Evolutionary conservation across 768 basidiomycete genomes (phyloP), one percentile per base, ranked within the genome.

Genomic region (Suillus fuscotomentosus): DNA sequence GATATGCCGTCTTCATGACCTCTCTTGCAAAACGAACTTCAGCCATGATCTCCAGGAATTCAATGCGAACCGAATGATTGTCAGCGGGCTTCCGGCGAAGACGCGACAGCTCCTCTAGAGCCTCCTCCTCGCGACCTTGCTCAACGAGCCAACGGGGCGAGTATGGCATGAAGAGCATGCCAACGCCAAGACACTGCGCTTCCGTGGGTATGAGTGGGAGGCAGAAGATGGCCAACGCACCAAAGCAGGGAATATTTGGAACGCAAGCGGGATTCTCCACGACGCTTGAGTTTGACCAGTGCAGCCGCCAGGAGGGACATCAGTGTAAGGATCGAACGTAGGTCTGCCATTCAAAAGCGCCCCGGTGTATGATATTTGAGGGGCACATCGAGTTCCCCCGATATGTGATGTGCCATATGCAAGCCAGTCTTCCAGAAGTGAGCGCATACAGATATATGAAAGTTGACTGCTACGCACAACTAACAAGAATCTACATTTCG

Each of bases 141-240:
- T 78, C 75, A 66, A 77, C 74, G 43, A 81, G 69, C 77, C 81
- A 82, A 57, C 81, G 76, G n/a, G 81, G 81, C n/a, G 81, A 81
- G 60, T 77, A 80, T 24, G 80, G 80, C 70, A 81, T 72, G 55
- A 78, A 72, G 22, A 60, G 50, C 74, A 75, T 75, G 45, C 74
- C 74, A 39, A 75, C 56, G 8, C 73, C 74, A 60, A 76, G 68
- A 24, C 70, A 71, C 75, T 75, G 62, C 41, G 20, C 36, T 11
- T 53, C 48, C 20, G 11, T 69, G 48, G 66, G 13, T 22, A 36
- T 50, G 9, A 59, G 13, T 43, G 8, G 20, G 42, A 13, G 10
- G 11, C 0, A 3, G 2, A 50, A 73, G 63, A 67, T 39, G 3
- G 69, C 66, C 27, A 70, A 55, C 72, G 59, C 24, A 80, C 73